Percentiles rank a stretch among this genome's conserved stretches.
These are phyloP conservation scores for Trametes sp. DNA, from an alignment of 1,284 basidiomycete species.

Conservation along the genomic window DNA sequence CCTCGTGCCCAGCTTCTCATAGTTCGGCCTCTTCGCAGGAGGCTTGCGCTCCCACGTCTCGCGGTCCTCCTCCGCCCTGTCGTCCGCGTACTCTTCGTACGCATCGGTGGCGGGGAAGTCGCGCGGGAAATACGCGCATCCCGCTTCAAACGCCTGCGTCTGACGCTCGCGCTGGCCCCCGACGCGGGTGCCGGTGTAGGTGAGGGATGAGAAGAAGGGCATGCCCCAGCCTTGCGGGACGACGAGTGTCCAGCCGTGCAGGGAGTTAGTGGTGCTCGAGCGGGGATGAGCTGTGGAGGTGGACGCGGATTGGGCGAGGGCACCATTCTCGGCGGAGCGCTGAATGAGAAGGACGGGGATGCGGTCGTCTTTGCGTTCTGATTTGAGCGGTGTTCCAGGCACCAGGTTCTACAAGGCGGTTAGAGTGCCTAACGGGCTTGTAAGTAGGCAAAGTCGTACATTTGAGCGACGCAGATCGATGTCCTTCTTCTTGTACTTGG, in stretches of 20 bases:
- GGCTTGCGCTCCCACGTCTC: conserved; percentile 82
- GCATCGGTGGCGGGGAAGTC: conserved; percentile 73
- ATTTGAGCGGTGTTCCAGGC: conserved; percentile 76
- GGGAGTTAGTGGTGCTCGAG: conserved; percentile 40
- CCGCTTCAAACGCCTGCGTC: conserved; percentile 83
- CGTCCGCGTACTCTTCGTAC: conserved; percentile 57
- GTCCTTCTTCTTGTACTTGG: conserved; percentile 82
- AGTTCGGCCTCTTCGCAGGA: conserved; percentile 84
- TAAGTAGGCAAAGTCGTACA: conserved; percentile 48
- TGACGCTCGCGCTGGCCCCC: conserved; percentile 82
- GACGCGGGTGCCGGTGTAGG: conserved; percentile 81
- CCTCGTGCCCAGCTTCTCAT: conserved; percentile 65
- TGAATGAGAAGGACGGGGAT: conserved; percentile 86
- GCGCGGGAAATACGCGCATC: conserved; percentile 77
- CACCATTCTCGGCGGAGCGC: conserved; percentile 62
- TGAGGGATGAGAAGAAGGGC: conserved; percentile 84
- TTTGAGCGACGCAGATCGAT: conserved; percentile 81
- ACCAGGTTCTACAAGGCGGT: conserved; percentile 61
- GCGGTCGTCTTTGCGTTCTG: conserved; percentile 78
- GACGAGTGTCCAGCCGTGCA: conserved; percentile 87
- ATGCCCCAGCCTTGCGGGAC: conserved; percentile 89
- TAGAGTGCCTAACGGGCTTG: neutral
- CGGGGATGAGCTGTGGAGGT: conserved; percentile 28
- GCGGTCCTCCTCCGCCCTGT: conserved; percentile 58
- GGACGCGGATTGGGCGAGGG: conserved; percentile 35